phyloP scores from a whole-genome alignment of 331 rosid genomes.

The Stylosanthes scabra region DNA sequence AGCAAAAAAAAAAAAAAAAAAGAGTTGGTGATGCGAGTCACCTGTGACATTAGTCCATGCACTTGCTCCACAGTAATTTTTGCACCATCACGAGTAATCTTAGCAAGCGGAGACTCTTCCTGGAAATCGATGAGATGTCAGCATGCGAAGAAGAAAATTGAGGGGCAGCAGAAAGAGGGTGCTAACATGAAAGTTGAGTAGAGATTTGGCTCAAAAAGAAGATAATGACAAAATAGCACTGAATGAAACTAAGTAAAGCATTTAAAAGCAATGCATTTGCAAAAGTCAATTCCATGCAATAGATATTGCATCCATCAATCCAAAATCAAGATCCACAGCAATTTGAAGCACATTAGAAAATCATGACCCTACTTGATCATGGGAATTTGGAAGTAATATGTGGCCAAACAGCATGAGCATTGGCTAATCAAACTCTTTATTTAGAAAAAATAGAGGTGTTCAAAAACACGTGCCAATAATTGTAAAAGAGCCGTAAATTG shows the following conservation, averaged over 20 bases:
- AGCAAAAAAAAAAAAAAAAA: background rate
- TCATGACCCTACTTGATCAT: background rate
- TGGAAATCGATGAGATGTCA: constrained; percentile 48
- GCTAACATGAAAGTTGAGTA: background rate
- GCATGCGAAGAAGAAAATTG: background rate
- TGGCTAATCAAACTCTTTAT: constrained; percentile 28
- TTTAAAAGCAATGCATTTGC: constrained; percentile 13
- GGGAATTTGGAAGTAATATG: constrained; percentile 2
- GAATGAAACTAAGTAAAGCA: background rate
- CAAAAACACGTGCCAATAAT: background rate
- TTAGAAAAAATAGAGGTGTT: constrained; percentile 6
- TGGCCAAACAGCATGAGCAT: constrained; percentile 4
- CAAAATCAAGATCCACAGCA: background rate
- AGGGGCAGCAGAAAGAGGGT: background rate
- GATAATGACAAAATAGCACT: constrained; percentile 19
- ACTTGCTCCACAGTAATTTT: constrained; percentile 98
- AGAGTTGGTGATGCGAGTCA: constrained; percentile 33
- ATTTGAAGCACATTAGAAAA: constrained; percentile 12
- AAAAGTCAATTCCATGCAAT: constrained; percentile 4
- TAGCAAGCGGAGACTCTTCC: constrained; percentile 92
- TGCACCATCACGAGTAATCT: constrained; percentile 91
- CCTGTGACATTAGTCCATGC: constrained; percentile 98
- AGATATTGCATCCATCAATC: constrained; percentile 5
- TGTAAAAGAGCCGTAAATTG: constrained; percentile 7
- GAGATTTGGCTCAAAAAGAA: constrained; percentile 19